phyloP scores from a whole-genome alignment of 176 grass and related monocot genomes.

The Lolium perenne region DNA sequence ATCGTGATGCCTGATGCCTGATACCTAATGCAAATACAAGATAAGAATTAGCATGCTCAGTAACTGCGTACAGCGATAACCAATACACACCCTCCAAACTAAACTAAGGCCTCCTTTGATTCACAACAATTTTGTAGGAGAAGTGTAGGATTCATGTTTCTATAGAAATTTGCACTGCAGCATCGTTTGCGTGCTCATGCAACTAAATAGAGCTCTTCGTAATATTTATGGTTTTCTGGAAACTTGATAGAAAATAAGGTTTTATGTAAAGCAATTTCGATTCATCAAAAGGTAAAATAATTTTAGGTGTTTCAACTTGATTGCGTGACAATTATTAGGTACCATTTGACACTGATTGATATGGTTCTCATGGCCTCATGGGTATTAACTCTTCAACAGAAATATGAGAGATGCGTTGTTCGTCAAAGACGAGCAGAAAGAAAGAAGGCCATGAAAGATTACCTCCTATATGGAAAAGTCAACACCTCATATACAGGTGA shows the following conservation, averaged over 20 bases:
- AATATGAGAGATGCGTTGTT: conserved; percentile 67
- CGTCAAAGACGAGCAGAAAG: conserved; percentile 77
- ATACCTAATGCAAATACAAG: neutral
- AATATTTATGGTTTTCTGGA: neutral
- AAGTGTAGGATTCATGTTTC: too few relatives aligned
- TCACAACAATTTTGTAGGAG: too few relatives aligned
- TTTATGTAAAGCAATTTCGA: neutral
- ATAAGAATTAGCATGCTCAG: neutral
- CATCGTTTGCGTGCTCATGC: neutral
- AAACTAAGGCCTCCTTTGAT: too few relatives aligned
- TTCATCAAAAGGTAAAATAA: neutral
- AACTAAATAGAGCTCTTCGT: neutral
- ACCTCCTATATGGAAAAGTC: conserved; percentile 77
- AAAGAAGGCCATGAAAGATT: conserved; percentile 85
- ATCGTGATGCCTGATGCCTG: neutral
- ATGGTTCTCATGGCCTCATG: conserved; percentile 24
- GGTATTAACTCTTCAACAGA: conserved; percentile 56
- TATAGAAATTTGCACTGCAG: too few relatives aligned
- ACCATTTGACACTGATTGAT: neutral
- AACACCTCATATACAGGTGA: conserved; percentile 56
- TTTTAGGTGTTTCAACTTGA: neutral
- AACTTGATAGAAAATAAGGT: conserved; percentile 14
- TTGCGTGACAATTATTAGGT: neutral
- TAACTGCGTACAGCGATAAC: neutral
- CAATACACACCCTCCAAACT: too few relatives aligned